These are phyloP conservation scores for Microdochium paspali DNA, from an alignment of 2,329 filamentous ascomycete genomes.

Conservation along the genomic window DNA sequence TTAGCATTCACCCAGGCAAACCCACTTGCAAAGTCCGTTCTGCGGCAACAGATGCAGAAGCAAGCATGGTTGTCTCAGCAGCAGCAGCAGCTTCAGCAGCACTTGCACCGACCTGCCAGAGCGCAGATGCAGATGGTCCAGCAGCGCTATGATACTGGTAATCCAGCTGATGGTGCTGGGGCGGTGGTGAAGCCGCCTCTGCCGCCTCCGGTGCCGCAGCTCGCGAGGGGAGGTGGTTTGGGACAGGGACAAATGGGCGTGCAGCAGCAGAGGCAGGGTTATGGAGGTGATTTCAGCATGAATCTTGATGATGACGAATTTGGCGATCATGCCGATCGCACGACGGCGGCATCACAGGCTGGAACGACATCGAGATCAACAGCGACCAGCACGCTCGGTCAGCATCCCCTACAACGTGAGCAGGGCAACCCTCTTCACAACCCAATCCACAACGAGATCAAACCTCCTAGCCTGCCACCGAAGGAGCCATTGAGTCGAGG, in stretches of 20 bases:
- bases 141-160: neutral
- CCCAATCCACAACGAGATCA: neutral
- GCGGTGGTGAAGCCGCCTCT: neutral
- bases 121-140: neutral
- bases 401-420: neutral
- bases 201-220: neutral
- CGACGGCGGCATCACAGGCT: neutral
- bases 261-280: neutral
- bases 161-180: neutral
- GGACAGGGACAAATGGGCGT: too few relatives aligned
- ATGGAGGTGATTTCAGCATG: neutral
- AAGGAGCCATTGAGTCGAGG: neutral
- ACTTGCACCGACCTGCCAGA: neutral
- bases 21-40: neutral
- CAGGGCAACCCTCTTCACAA: neutral
- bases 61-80: neutral
- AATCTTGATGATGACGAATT: neutral
- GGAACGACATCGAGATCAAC: neutral
- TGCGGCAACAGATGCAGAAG: constrained; percentile 1
- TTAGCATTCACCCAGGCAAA: neutral
- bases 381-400: neutral
- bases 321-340: neutral
- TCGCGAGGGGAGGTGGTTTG: neutral
- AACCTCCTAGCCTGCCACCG: neutral
- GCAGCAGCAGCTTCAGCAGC: neutral